Conservation (phyloP, 2,329 filamentous ascomycete genomes). For the Gnomoniopsis smithogilvyi region DNA sequence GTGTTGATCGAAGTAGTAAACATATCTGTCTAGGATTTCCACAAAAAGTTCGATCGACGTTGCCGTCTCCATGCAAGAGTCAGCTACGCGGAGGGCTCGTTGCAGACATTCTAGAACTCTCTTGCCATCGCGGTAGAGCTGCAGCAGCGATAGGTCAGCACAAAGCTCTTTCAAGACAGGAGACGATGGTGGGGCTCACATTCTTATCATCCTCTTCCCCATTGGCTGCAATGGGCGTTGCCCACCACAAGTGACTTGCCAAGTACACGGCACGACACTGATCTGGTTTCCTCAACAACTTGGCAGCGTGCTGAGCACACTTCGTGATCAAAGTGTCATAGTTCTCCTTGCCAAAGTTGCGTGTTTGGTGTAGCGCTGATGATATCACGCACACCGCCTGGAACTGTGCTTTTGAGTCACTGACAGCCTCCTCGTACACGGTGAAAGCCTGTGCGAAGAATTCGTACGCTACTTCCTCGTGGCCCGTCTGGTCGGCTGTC, state of each 20-base stretch:
- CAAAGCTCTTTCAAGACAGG: neutral
- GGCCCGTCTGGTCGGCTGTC: constrained; percentile 84
- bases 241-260: constrained; percentile 98
- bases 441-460: constrained; percentile 98
- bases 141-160: constrained; percentile 3
- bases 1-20: constrained; percentile 99
- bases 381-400: constrained; percentile 96
- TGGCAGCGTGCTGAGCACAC: constrained; percentile 93
- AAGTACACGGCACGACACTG: constrained; percentile 96
- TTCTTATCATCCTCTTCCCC: constrained; percentile 78
- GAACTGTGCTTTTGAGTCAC: constrained; percentile 94
- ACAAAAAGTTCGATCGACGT: constrained; percentile 98
- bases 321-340: constrained; percentile 99
- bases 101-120: constrained; percentile 95
- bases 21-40: constrained; percentile 96
- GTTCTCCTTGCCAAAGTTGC: constrained; percentile 93
- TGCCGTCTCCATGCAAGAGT: constrained; percentile 98
- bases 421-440: constrained; percentile 94
- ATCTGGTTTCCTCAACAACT: constrained; percentile 94
- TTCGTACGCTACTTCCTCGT: constrained; percentile 96
- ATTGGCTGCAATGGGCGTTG: constrained; percentile 73
- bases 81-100: constrained; percentile 89
- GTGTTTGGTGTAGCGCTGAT: constrained; percentile 80
- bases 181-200: constrained; percentile 48
- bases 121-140: constrained; percentile 97